Evolutionary conservation across 1,139 yeast genomes (phyloP), one percentile per base, ranked within the genome.

Genomic region (Kurtzmaniella quercitrusa): DNA sequence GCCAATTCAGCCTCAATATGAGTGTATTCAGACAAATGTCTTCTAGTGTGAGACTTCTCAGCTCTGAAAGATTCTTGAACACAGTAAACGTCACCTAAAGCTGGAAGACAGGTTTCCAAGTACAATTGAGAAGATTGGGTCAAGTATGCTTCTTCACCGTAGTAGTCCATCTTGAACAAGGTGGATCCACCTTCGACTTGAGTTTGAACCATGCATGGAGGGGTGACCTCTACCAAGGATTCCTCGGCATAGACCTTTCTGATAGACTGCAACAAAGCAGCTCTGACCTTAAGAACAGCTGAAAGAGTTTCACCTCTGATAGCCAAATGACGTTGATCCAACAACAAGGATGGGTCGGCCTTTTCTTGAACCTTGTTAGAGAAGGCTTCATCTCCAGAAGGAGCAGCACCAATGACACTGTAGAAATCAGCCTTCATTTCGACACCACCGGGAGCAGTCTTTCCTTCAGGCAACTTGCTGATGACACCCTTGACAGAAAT

Each of bases 131-230:
- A 93, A 12, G 96, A 87, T 71, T 94, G 99, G 18, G 99, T 94
- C 59, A 94, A 76, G 68, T 74, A 94, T 14, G 98, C 98, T 64
- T 91, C 94, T 71, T 93, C 96, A 41, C 97, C 98, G 63, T 94
- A 94, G 73, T 94, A 94, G 63, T 88, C 86, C 74, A 94, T 74
- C 57, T 84, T 82, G 74, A 94, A 94, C 61, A 94, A 76, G 15
- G 98, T 94, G 28, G 97, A 86, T 43, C 99, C 99, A 64, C 99
- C 98, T 73, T 94, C 99, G 47, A 94, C 99, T 73, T 93, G 98
- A 38, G 97, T 91, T 71, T 94, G 98, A 46, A 94, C 99, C 98
- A 94, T 91, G 70, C 98, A 91, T 58, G 99, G 99, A 40, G 98
- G 98, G 33, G 98, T 93, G 47, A 94, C 97, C 74, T 94, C 99